phyloP scores from a whole-genome alignment of 2,329 filamentous ascomycete genomes.

The Lizonia empirigonia region DNA sequence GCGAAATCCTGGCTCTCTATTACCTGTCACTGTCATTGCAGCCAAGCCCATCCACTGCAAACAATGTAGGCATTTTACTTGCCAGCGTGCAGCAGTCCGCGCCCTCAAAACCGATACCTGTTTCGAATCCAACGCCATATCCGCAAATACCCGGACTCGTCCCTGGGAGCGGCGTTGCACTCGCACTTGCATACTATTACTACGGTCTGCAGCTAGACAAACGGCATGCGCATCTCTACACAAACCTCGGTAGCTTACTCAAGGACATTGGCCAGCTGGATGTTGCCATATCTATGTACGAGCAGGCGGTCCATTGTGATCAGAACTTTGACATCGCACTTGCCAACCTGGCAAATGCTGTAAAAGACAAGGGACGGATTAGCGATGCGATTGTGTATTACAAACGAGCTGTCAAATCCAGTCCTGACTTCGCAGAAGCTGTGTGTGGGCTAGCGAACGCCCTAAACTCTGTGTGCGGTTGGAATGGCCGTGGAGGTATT shows the following conservation, averaged over 20 bases:
- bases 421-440: constrained; percentile 94
- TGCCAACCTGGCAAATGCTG: constrained; percentile 94
- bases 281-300: constrained; percentile 94
- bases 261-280: constrained; percentile 96
- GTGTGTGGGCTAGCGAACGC: constrained; percentile 95
- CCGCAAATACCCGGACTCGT: constrained; percentile 73
- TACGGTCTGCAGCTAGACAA: constrained; percentile 87
- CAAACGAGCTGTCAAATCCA: constrained; percentile 85
- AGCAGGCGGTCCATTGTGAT: constrained; percentile 90
- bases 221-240: constrained; percentile 93
- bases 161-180: constrained; percentile 82
- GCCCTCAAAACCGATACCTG: constrained; percentile 51
- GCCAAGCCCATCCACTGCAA: constrained; percentile 94
- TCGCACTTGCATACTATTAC: constrained; percentile 93
- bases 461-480: constrained; percentile 94
- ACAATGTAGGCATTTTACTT: constrained; percentile 97
- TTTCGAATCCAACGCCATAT: constrained; percentile 45
- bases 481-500: constrained; percentile 87
- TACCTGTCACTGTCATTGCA: constrained; percentile 94
- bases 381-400: constrained; percentile 93
- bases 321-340: constrained; percentile 95
- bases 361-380: constrained; percentile 93
- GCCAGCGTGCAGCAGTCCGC: constrained; percentile 83
- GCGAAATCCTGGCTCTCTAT: constrained; percentile 92
- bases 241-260: constrained; percentile 90